Evolutionary conservation across 176 grass and related monocot genomes (phyloP).

Genomic region (Aegilops tauschii): DNA sequence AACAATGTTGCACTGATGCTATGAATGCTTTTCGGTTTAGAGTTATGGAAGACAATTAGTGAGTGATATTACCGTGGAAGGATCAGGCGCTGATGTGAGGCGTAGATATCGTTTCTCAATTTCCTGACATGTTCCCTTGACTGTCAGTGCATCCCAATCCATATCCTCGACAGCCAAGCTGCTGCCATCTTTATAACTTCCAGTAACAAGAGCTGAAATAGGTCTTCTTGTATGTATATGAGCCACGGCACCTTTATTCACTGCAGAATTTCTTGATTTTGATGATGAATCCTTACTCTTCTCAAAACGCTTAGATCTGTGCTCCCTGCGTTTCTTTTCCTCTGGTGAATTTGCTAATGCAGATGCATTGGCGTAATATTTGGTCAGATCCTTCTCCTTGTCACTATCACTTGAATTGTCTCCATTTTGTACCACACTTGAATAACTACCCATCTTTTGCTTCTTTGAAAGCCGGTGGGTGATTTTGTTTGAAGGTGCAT

Average conservation of each 20-base stretch:
- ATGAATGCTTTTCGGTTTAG: constrained; percentile 11
- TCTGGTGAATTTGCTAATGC: constrained; percentile 74
- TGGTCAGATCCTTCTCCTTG: constrained; percentile 76
- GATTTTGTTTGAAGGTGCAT: constrained; percentile 50
- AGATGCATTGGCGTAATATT: constrained; percentile 72
- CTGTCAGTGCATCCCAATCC: constrained; percentile 87
- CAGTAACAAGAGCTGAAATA: constrained; percentile 54
- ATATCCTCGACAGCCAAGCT: constrained; percentile 87
- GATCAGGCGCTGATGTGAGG: constrained; percentile 90
- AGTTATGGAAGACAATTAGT: constrained; percentile 24
- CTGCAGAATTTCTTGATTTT: constrained; percentile 41
- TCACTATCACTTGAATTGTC: constrained; percentile 85
- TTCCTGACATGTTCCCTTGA: constrained; percentile 91
- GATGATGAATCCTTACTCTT: constrained; percentile 45
- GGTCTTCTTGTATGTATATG: constrained; percentile 52
- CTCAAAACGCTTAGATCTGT: constrained; percentile 94
- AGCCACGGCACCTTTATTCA: constrained; percentile 45
- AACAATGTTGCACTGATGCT: background rate
- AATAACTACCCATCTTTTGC: constrained; percentile 43
- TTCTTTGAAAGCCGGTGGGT: constrained; percentile 54
- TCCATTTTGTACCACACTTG: constrained; percentile 50
- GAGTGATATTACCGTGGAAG: constrained; percentile 55
- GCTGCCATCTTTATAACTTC: constrained; percentile 54
- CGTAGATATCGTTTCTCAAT: constrained; percentile 94
- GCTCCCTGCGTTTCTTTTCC: constrained; percentile 87